phyloP scores from a whole-genome alignment of 768 basidiomycete species.

The Lentinula sp. region DNA sequence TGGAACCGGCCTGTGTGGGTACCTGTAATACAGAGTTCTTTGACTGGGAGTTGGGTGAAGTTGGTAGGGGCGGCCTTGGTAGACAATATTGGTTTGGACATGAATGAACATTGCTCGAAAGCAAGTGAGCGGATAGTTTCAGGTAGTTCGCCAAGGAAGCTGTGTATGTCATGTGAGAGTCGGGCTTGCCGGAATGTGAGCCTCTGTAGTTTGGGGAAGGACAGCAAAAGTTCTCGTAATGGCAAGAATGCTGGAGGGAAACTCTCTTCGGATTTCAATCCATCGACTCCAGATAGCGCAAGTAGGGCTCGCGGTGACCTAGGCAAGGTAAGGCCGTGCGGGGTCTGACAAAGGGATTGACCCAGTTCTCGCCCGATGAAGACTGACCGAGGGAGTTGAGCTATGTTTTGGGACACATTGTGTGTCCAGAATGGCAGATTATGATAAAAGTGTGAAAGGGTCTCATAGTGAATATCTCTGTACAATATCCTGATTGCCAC shows the following conservation, averaged over 20 bases:
- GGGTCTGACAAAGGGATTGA: not conserved
- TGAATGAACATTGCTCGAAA: not conserved
- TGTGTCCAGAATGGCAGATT: not conserved
- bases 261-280: not conserved
- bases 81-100: not conserved
- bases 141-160: not conserved
- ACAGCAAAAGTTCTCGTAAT: not conserved
- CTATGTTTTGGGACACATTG: not conserved
- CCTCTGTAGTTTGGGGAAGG: not conserved
- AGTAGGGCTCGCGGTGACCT: not conserved
- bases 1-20: conserved; percentile 24
- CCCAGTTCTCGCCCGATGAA: not conserved
- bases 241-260: not conserved
- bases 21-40: conserved; percentile 29
- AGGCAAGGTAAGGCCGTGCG: not conserved
- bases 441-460: not conserved
- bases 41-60: conserved; percentile 33
- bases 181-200: not conserved
- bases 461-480: not conserved
- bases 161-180: not conserved
- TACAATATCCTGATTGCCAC: not conserved
- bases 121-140: not conserved
- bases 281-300: not conserved
- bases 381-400: not conserved
- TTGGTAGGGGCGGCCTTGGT: not conserved